Evolutionary conservation across 2,329 filamentous ascomycete genomes (phyloP).

Genomic region (Phoma sp.): DNA sequence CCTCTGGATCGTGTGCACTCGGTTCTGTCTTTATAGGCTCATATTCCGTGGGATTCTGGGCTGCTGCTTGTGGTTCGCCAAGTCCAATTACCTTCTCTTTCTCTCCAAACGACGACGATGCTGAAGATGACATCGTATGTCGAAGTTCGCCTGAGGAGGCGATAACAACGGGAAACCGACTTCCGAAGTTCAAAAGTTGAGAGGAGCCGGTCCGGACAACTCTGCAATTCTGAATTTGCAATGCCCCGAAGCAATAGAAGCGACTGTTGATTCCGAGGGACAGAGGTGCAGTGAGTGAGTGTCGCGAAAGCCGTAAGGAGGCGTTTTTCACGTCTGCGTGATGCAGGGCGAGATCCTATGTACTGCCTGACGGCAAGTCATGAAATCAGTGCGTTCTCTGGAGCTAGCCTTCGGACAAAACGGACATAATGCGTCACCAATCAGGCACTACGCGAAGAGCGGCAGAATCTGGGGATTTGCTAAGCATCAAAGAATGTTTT

Average conservation of each 20-base stretch:
- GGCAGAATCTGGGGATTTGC: slow-evolving; percentile 36
- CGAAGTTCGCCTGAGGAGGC: background rate
- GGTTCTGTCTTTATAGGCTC: slow-evolving; percentile 50
- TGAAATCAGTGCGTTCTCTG: slow-evolving; percentile 29
- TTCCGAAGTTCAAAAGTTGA: background rate
- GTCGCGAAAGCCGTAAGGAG: slow-evolving; percentile 1
- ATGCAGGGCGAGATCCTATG: slow-evolving; percentile 13
- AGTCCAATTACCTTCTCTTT: slow-evolving; percentile 49
- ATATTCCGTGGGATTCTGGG: slow-evolving; percentile 43
- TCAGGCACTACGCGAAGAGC: slow-evolving; percentile 19
- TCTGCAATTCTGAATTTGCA: background rate
- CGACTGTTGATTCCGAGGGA: background rate
- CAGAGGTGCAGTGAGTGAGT: background rate
- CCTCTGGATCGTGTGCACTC: slow-evolving; percentile 34
- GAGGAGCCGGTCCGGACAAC: background rate
- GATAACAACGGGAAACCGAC: background rate
- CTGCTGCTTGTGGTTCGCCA: slow-evolving; percentile 45
- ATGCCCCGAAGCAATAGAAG: background rate
- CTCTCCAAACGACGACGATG: slow-evolving; percentile 33
- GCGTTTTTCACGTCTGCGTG: slow-evolving; percentile 6
- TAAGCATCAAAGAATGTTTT: slow-evolving; percentile 33
- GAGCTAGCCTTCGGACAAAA: slow-evolving; percentile 32
- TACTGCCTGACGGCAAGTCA: slow-evolving; percentile 28
- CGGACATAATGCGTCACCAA: slow-evolving; percentile 38
- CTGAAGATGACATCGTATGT: slow-evolving; percentile 28